A percentile compares a stretch with the other conserved stretches of the same genome.
Evolutionary conservation across 306 rosid species (phyloP).

Genomic region (Cyamopsis tetragonoloba): DNA sequence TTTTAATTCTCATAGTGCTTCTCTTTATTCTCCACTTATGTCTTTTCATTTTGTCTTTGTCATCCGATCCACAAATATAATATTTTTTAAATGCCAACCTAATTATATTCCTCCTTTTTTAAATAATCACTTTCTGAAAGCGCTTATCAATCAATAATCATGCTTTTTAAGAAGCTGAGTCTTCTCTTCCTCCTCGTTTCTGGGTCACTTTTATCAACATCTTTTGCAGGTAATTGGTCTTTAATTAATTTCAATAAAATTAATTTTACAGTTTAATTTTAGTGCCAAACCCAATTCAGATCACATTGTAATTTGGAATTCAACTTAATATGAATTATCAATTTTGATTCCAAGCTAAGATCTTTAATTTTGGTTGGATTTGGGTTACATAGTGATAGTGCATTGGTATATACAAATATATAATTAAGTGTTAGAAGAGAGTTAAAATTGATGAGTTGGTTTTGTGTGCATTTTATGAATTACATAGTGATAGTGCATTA

Average conservation of each 20-base stretch:
- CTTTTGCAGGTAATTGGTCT: constrained; percentile 56
- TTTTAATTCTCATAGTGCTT: constrained; percentile 16
- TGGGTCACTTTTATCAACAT: constrained; percentile 40
- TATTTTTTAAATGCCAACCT: constrained; percentile 47
- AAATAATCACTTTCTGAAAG: constrained; percentile 30
- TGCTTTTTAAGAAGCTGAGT: constrained; percentile 34
- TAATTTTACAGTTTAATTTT: no score
- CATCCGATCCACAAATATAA: constrained; percentile 42
- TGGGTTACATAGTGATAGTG: no score
- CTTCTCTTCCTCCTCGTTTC: constrained; percentile 45
- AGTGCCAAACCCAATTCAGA: neutral
- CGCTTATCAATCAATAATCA: no score
- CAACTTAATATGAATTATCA: no score
- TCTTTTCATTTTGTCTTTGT: constrained; percentile 42
- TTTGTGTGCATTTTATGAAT: neutral
- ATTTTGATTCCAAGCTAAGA: no score
- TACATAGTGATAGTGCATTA: no score
- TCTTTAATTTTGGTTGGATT: no score
- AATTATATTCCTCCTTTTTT: constrained; percentile 17
- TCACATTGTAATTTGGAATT: constrained; percentile 1
- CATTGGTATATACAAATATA: neutral
- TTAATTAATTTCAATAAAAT: no score
- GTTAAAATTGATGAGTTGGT: no score
- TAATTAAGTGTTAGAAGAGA: no score
- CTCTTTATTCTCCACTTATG: constrained; percentile 66